Base-by-base conservation (phyloP, 768 basidiomycete species). In the Lactarius hengduanensis region DNA sequence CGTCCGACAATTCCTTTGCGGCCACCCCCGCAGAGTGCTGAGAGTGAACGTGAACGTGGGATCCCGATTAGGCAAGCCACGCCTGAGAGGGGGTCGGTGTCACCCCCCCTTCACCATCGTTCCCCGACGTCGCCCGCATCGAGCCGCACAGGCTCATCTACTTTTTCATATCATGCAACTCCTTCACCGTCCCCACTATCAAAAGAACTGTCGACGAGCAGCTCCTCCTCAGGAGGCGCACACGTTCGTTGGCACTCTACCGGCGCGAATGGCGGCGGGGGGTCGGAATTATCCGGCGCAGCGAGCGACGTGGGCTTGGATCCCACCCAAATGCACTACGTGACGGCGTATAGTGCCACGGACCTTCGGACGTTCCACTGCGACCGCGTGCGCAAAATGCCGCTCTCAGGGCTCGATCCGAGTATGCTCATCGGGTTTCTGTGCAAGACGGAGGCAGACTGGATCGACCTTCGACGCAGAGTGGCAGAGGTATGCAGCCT, bases 401-500 rank as follows among this genome's bases (percentile, higher is more conserved):
- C 90, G 0, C 77, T 98, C 41, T 85, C 86, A 47, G 91, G 90
- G 34, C 79, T 99, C 62, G 97, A 98, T 75, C 97, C 96, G 28
- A 97, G 94, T 71, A 98, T 99, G 97, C 80, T 99, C 8, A 83
- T 98, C 66, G 96, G 96, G 13, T 98, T 99, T 74, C 73, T 98
- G 70, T 89, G 90, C 74, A 85, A 84, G 71, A 86, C 92, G 73
- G 90, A 93, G 77, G 79, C 74, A 20, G 96, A 98, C 62, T 98
- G 94, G 91, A 75, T 81, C 18, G 94, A 98, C 77, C 84, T 98
- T 63, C 82, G 86, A 69, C 79, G 76, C 65, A 80, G 93, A 59
- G 87, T 93, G 41, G 81, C 78, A 2, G 88, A 91, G 77, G 94
- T 96, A 60, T 60, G 89, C 77, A 36, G 50, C 53, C 57, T n/a